Conservation (phyloP, 176 grass and related monocot genomes). For the Lolium rigidum region DNA sequence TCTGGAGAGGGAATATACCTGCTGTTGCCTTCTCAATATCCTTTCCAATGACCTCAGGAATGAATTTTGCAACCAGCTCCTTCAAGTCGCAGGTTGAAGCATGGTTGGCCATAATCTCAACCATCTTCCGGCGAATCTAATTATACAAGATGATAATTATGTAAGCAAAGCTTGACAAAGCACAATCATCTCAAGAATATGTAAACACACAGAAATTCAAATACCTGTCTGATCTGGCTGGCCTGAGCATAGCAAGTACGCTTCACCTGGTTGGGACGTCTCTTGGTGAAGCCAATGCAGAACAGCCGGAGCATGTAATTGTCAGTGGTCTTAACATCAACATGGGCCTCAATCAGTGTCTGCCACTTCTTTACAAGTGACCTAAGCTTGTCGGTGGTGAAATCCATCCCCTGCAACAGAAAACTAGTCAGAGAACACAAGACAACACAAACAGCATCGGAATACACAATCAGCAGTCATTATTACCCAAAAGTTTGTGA, state of each 20-base stretch:
- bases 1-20: conserved; percentile 76
- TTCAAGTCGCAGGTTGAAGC: conserved; percentile 78
- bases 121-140: conserved; percentile 91
- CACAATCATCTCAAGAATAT: neutral
- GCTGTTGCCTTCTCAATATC: conserved; percentile 83
- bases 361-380: conserved; percentile 85
- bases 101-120: conserved; percentile 88
- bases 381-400: conserved; percentile 76
- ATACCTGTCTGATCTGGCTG: conserved; percentile 86
- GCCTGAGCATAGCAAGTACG: conserved; percentile 86
- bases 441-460: neutral
- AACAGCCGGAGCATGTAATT: conserved; percentile 73
- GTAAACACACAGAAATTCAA: neutral
- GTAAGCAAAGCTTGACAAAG: neutral
- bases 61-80: conserved; percentile 85
- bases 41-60: conserved; percentile 90
- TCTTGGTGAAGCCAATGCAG: conserved; percentile 90
- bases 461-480: neutral
- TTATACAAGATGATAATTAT: neutral
- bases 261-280: conserved; percentile 83
- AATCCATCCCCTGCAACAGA: conserved; percentile 61
- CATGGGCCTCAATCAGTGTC: conserved; percentile 75
- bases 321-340: conserved; percentile 82
- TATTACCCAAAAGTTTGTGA: conserved; percentile 83
- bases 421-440: neutral